phyloP scores from a whole-genome alignment of 345 rosid species.

The Triadica sebifera region DNA sequence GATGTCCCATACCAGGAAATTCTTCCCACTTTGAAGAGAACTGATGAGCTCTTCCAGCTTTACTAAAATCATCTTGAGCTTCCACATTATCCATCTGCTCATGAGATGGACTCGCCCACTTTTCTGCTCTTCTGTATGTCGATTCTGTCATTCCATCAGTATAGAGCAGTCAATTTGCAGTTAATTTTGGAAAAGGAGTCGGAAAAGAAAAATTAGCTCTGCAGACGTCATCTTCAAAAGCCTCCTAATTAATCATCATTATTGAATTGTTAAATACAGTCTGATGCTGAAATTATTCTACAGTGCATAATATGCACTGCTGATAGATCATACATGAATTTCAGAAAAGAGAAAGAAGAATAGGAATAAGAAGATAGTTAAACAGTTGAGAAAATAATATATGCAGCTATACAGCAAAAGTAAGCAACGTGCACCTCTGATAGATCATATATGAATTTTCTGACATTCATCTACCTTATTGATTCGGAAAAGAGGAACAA shows the following conservation, averaged over 20 bases:
- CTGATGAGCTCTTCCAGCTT: conserved; percentile 18
- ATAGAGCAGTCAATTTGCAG: neutral
- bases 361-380: neutral
- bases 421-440: too few species aligned
- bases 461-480: too few species aligned
- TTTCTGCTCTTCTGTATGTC: conserved; percentile 12
- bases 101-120: conserved; percentile 27
- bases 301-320: neutral
- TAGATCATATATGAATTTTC: neutral
- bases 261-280: neutral
- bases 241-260: neutral
- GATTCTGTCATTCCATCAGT: conserved; percentile 26
- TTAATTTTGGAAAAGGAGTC: neutral
- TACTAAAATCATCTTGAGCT: conserved; percentile 1
- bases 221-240: neutral
- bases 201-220: neutral
- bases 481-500: neutral
- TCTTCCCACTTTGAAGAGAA: conserved; percentile 26
- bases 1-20: conserved; percentile 18
- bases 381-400: neutral
- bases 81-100: conserved; percentile 11
- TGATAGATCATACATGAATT: neutral
- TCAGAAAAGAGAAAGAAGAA: neutral
- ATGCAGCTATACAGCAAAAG: too few species aligned
- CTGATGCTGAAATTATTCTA: neutral